phyloP scores from a whole-genome alignment of 345 rosid genomes.

The Cardamine chenopodiifolia region DNA sequence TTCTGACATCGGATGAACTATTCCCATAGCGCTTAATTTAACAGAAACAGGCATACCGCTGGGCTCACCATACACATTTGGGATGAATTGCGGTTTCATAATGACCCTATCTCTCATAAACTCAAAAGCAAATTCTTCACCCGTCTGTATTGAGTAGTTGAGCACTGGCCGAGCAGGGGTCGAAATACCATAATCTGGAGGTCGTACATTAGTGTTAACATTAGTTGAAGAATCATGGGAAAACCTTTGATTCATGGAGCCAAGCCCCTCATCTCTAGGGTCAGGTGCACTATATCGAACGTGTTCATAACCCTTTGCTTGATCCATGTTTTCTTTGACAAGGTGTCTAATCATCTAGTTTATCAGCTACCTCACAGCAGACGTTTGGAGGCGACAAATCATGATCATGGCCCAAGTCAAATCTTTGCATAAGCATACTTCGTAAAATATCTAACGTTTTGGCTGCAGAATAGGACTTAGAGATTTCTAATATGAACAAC shows the following conservation, averaged over 20 bases:
- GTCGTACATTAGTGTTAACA: constrained; percentile 33
- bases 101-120: constrained; percentile 42
- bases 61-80: constrained; percentile 34
- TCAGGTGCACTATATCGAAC: constrained; percentile 37
- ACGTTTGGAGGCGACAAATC: constrained; percentile 30
- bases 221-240: constrained; percentile 36
- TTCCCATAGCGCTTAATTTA: constrained; percentile 35
- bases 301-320: constrained; percentile 41
- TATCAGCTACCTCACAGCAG: constrained; percentile 12
- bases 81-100: constrained; percentile 39
- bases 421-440: constrained; percentile 31
- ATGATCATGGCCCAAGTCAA: constrained; percentile 27
- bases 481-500: constrained; percentile 15
- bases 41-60: constrained; percentile 39
- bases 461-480: constrained; percentile 4
- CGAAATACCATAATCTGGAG: constrained; percentile 40
- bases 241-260: constrained; percentile 38
- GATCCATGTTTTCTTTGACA: constrained; percentile 39
- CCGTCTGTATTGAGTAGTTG: constrained; percentile 47
- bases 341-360: constrained; percentile 38
- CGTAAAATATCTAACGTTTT: not conserved
- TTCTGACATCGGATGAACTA: constrained; percentile 37
- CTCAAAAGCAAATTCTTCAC: constrained; percentile 48
- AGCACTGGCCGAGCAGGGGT: constrained; percentile 43
- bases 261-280: constrained; percentile 39